Conservation (phyloP, 306 rosid species). For the Quercus variabilis region DNA sequence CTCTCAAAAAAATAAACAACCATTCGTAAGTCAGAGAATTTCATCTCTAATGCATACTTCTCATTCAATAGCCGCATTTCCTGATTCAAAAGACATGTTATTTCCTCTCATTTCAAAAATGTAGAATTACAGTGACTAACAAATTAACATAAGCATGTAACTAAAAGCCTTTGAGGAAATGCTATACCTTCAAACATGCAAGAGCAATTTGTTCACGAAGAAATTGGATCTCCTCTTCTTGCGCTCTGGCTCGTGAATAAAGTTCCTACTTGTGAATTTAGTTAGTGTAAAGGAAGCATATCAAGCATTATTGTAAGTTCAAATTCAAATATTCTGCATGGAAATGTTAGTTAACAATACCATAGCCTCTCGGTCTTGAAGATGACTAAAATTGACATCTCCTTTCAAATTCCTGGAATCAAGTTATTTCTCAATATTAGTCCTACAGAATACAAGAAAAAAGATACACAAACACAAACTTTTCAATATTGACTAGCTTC, state of each 20-base stretch:
- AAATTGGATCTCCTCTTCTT: constrained; percentile 76
- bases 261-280: constrained; percentile 60
- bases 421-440: constrained; percentile 36
- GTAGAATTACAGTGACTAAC: background rate
- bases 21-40: constrained; percentile 85
- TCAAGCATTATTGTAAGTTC: constrained; percentile 10
- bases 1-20: constrained; percentile 44
- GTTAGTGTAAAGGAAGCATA: constrained; percentile 21
- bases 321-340: background rate
- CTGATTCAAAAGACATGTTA: constrained; percentile 41
- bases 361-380: constrained; percentile 62
- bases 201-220: constrained; percentile 76
- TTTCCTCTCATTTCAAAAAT: constrained; percentile 8
- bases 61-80: constrained; percentile 74
- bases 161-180: constrained; percentile 4
- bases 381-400: constrained; percentile 40
- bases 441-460: constrained; percentile 34
- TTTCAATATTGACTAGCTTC: background rate
- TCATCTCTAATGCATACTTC: constrained; percentile 80
- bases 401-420: constrained; percentile 44
- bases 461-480: background rate
- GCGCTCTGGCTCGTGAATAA: constrained; percentile 53
- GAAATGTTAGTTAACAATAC: constrained; percentile 30
- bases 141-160: background rate
- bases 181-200: constrained; percentile 71